Evolutionary conservation across 164 flowering plant genomes (phyloP), one percentile per base, ranked within the genome.

Genomic region (Saururus chinensis): DNA sequence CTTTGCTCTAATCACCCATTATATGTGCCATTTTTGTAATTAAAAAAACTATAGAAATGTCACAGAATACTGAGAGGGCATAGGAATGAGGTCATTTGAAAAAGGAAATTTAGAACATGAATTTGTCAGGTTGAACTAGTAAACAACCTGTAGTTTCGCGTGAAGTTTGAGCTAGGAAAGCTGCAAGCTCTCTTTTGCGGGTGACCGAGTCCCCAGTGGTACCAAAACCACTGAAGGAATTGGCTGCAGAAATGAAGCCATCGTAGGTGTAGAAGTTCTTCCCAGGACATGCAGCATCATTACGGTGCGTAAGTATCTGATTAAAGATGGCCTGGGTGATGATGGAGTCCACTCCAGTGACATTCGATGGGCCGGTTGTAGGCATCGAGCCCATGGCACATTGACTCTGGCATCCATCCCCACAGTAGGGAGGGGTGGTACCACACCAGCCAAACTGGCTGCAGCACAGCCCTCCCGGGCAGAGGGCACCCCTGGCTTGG

Each of bases 151-250:
- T 81, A 1, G 96, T 88, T 70, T 88, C 96, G 56, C 84, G 96
- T 1, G 96, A 88, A 35, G 81, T 84, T 64, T 88, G 96, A 64
- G 87, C 96, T 0, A 88, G 81, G 57, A 88, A 88, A 16, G 96
- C 96, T 0, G 96, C 89, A 9, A 88, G 70, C 48, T 88, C 96
- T 0, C 85, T 74, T 75, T 74, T 82, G 0, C 87, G 74, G 0
- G 73, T 78, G 17, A 12, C 40, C 4, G 56, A 19, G 40, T 69
- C 62, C 4, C 89, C 96, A 0, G 68, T 61, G 62, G 23, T 75
- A 0, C 85, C 96, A n/a, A 88, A 88, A 9, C 40, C 53, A 0
- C 79, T 82, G 56, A 82, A 88, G 58, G 65, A 19, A 17, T 56
- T 57, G 0, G 87, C 40, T 0, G 96, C 84, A 26, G 54, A 17